These are phyloP conservation scores for Fraxinus pennsylvanica DNA, from an alignment of 257 asterid genomes.

Conservation along the genomic window DNA sequence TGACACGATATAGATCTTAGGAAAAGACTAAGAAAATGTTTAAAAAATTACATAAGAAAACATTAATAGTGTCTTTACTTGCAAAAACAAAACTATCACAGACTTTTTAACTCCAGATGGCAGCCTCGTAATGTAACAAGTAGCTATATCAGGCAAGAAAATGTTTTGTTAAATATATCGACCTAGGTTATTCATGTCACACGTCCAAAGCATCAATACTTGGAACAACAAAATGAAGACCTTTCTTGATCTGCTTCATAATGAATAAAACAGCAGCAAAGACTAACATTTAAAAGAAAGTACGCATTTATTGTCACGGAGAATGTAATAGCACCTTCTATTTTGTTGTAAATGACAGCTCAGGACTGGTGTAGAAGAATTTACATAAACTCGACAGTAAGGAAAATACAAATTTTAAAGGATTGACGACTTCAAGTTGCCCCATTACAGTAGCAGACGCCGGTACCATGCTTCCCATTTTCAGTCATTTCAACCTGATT, in stretches of 20 bases:
- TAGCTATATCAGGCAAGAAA: neutral
- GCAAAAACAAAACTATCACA: neutral
- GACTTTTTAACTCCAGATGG: neutral
- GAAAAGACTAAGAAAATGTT: too few relatives aligned
- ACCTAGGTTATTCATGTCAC: neutral
- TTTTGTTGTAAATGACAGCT: constrained; percentile 34
- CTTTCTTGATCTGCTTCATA: constrained; percentile 1
- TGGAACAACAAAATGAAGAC: neutral
- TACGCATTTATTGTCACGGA: constrained; percentile 35
- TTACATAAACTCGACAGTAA: constrained; percentile 51
- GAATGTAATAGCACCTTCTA: constrained; percentile 50
- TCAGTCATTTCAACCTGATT: constrained; percentile 46
- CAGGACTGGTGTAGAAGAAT: constrained; percentile 43
- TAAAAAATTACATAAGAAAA: too few relatives aligned
- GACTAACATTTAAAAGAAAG: constrained; percentile 2
- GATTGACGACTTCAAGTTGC: constrained; percentile 45
- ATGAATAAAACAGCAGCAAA: neutral
- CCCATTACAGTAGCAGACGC: constrained; percentile 68
- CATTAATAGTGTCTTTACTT: neutral
- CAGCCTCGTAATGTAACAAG: neutral
- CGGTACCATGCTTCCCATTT: constrained; percentile 50
- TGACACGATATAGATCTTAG: too few relatives aligned
- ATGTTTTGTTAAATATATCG: too few relatives aligned
- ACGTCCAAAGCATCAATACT: neutral
- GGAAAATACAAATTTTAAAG: constrained; percentile 24